Base-by-base conservation (phyloP, 164 flowering plant genomes). In the Euptelea pleiosperma region DNA sequence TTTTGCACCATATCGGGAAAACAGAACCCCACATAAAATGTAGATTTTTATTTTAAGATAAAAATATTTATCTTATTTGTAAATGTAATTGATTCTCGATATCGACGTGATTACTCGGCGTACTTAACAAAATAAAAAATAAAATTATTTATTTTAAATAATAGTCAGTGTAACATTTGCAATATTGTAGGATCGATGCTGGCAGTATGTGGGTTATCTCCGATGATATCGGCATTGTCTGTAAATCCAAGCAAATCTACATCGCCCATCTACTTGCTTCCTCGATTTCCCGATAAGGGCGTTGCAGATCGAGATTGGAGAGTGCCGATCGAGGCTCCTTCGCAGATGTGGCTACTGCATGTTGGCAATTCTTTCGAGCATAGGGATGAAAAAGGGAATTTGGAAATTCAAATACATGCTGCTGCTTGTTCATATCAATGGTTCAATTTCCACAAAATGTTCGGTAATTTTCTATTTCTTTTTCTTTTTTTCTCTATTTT, bases 391-490 rank as follows among this genome's bases (percentile, higher is more conserved):
- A 36, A 62, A 34, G 94, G 97, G 46, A 74, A 66, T 61, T 52
- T 71, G n/a, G 62, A 78, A 16, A 66, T 93, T 37, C 76, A 77
- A 51, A 72, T 93, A 2, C 87, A 82, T 15, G 94, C 92, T 6
- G 58, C 71, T 41, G 73, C 80, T 65, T 93, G 96, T 65, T 86
- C 97, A 30, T 93, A 93, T 55, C 73, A 69, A 0, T 93, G 97
- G 98, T 88, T 93, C 82, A 85, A 84, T 69, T 87, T 90, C 68
- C 84, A 84, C 19, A 84, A 85, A 62, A 66, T 93, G 79, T 90
- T 93, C 57, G 98, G 97, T 90, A 76, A 58, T 52, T 50, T 22
- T 45, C 26, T 34, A 26, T 48, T 14, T 8, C 16, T n/a, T n/a
- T n/a, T 35, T 48, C 5, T 33, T 36, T 25, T 51, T 50, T 8